These are phyloP conservation scores for Malus hybrid DNA, from an alignment of 331 rosid species.

Conservation along the genomic window DNA sequence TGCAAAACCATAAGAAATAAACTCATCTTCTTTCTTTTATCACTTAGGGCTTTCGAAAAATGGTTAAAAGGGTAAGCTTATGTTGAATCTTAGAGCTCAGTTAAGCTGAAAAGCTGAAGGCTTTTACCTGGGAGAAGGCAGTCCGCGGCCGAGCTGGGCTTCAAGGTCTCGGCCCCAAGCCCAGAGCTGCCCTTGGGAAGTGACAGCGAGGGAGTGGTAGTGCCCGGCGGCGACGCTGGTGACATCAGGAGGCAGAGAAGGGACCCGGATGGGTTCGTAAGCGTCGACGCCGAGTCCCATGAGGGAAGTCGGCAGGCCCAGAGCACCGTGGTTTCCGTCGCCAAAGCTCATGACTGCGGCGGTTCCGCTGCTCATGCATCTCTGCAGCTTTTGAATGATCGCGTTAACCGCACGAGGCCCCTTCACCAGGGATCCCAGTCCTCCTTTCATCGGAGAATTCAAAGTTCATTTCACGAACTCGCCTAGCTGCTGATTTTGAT, in stretches of 20 bases:
- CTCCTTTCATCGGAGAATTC: not conserved
- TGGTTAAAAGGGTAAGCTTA: not conserved
- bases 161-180: constrained; percentile 88
- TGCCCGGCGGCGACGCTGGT: constrained; percentile 60
- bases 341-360: constrained; percentile 78
- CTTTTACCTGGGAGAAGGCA: constrained; percentile 38
- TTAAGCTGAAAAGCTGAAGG: not conserved
- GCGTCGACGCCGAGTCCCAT: constrained; percentile 52
- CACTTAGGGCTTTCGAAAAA: not conserved
- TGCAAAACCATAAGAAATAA: not conserved
- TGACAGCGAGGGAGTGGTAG: constrained; percentile 77
- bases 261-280: constrained; percentile 60
- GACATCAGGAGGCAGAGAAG: constrained; percentile 51
- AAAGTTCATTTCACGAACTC: not conserved
- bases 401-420: not conserved
- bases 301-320: constrained; percentile 56
- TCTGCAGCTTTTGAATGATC: constrained; percentile 3
- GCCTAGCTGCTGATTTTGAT: not conserved
- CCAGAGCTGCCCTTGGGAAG: constrained; percentile 62
- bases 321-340: constrained; percentile 81
- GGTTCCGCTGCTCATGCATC: constrained; percentile 41
- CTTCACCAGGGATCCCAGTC: constrained; percentile 4
- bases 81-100: not conserved
- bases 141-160: constrained; percentile 78
- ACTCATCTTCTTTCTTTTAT: too few relatives aligned